These are phyloP conservation scores for Saraca asoca DNA, from an alignment of 331 rosid species.

Conservation along the genomic window DNA sequence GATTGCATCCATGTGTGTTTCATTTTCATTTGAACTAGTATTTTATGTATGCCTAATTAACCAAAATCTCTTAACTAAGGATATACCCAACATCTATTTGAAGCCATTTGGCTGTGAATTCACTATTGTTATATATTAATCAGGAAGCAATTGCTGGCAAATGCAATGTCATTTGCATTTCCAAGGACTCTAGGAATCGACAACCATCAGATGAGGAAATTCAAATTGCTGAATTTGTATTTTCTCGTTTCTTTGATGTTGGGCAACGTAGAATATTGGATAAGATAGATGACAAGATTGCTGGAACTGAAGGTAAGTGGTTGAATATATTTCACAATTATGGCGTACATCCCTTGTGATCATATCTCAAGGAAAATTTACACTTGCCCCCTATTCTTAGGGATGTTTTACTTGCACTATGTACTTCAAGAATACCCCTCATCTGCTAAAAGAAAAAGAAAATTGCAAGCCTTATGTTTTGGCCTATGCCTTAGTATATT, in stretches of 20 bases:
- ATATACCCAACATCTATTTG: neutral
- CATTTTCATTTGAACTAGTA: conserved; percentile 3
- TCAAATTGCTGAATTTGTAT: conserved; percentile 69
- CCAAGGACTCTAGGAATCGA: conserved; percentile 64
- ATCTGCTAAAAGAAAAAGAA: neutral
- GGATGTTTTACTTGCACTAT: neutral
- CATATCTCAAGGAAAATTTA: conserved; percentile 5
- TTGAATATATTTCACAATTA: conserved; percentile 14
- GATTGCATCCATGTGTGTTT: neutral
- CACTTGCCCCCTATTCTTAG: conserved; percentile 21
- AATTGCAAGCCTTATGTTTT: too few species aligned
- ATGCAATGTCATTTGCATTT: conserved; percentile 75
- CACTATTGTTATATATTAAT: conserved; percentile 24
- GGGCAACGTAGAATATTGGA: conserved; percentile 45
- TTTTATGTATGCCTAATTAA: neutral
- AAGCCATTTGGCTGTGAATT: conserved; percentile 8
- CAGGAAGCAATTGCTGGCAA: conserved; percentile 97
- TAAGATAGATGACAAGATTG: conserved; percentile 55
- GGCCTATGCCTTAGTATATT: too few species aligned
- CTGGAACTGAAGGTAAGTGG: conserved; percentile 61
- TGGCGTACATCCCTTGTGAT: conserved; percentile 15
- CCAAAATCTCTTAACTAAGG: neutral
- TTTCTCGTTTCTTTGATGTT: conserved; percentile 78
- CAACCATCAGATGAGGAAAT: conserved; percentile 58
- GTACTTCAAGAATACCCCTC: conserved; percentile 1